Percentiles rank a stretch among this genome's conserved stretches.
Evolutionary conservation across 352 stramenopile genomes (phyloP).

Genomic region (Thraustochytrium striatum): DNA sequence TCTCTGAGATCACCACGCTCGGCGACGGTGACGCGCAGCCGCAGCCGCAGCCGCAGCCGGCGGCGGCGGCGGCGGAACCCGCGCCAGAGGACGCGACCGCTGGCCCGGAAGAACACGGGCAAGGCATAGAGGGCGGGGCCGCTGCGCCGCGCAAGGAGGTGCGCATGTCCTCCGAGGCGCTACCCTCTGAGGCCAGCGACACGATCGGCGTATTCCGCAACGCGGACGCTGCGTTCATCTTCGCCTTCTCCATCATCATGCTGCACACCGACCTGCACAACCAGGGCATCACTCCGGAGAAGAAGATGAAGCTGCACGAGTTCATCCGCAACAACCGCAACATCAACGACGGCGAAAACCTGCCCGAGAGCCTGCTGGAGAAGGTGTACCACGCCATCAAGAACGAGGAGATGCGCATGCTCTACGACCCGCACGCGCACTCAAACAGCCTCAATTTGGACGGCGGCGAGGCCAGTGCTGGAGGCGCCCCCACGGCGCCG

Average conservation of each 20-base stretch:
- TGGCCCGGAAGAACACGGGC: not conserved
- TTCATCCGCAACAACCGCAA: slow-evolving; percentile 96
- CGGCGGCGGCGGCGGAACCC: not conserved
- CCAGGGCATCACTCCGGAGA: slow-evolving; percentile 88
- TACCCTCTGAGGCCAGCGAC: not conserved
- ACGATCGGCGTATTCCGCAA: slow-evolving; percentile 77
- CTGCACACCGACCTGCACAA: slow-evolving; percentile 98
- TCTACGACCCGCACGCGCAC: slow-evolving; percentile 34
- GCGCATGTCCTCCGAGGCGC: no score
- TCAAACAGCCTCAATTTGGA: slow-evolving; percentile 62
- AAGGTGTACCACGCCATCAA: slow-evolving; percentile 95
- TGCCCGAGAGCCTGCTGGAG: slow-evolving; percentile 83
- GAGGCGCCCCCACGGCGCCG: slow-evolving; percentile 52
- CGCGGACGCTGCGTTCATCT: slow-evolving; percentile 95
- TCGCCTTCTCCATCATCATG: slow-evolving; percentile 94
- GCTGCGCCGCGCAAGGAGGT: no score
- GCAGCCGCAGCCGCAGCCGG: not conserved
- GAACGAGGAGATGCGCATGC: slow-evolving; percentile 77
- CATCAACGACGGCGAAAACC: slow-evolving; percentile 91
- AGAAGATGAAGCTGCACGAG: slow-evolving; percentile 92
- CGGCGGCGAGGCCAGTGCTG: slow-evolving; percentile 56
- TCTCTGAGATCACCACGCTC: not conserved
- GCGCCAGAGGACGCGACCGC: not conserved
- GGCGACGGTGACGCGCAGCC: no score
- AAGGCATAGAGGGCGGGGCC: not conserved